These are phyloP conservation scores for Camellia oleifera DNA, from an alignment of 179 eudicot species.

Conservation along the genomic window DNA sequence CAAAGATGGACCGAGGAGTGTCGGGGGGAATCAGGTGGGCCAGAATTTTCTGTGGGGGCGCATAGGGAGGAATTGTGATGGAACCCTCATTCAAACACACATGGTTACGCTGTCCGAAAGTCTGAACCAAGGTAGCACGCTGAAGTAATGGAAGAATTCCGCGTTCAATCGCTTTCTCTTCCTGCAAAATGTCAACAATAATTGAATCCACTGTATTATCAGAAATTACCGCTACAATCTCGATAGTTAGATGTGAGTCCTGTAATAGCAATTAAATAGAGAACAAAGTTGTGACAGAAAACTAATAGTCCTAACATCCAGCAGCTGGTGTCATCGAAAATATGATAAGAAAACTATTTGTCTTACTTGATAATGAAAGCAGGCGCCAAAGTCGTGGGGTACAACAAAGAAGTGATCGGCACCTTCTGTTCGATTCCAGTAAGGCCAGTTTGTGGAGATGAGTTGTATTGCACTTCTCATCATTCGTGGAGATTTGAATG, in stretches of 20 bases:
- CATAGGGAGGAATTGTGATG: constrained; percentile 83
- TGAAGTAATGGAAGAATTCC: constrained; percentile 77
- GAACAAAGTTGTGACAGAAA: background rate
- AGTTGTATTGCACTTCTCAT: constrained; percentile 96
- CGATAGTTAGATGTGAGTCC: background rate
- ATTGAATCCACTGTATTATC: background rate
- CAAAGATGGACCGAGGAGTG: constrained; percentile 87
- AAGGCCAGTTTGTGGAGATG: constrained; percentile 87
- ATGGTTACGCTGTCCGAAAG: constrained; percentile 85
- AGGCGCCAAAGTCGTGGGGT: constrained; percentile 90
- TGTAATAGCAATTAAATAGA: background rate
- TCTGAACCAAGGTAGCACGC: constrained; percentile 86
- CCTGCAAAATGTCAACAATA: constrained; percentile 26
- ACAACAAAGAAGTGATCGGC: constrained; percentile 85
- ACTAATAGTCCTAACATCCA: background rate
- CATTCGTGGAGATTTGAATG: constrained; percentile 90
- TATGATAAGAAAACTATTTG: background rate
- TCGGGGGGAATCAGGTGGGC: constrained; percentile 77
- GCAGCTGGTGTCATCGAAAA: background rate
- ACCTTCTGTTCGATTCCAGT: constrained; percentile 89
- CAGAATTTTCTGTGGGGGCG: constrained; percentile 93
- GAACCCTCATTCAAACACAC: constrained; percentile 87
- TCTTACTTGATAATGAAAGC: constrained; percentile 80
- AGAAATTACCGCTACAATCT: background rate
- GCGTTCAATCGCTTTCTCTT: constrained; percentile 87